A percentile compares a stretch with the other conserved stretches of the same genome.
These are phyloP conservation scores for Fusarium transvaalense DNA, from an alignment of 2,329 filamentous ascomycete species.

Conservation along the genomic window DNA sequence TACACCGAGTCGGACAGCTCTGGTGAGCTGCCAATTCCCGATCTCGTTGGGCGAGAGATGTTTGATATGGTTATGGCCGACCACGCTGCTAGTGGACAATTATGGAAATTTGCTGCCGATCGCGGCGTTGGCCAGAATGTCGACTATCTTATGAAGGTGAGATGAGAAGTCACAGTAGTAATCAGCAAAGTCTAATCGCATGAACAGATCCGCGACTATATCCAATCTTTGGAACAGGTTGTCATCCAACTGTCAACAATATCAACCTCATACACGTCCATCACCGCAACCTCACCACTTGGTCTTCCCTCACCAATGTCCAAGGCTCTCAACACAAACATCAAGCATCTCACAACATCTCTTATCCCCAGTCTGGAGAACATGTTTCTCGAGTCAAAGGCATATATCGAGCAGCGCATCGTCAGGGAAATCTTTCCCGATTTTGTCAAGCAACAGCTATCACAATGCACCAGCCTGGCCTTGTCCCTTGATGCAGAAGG, in stretches of 20 bases:
- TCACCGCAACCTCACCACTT: slow-evolving; percentile 57
- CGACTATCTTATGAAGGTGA: slow-evolving; percentile 64
- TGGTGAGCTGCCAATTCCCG: slow-evolving; percentile 52
- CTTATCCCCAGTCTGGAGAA: slow-evolving; percentile 61
- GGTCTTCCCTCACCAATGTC: slow-evolving; percentile 58
- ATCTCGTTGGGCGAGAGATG: slow-evolving; percentile 64
- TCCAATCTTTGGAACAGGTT: slow-evolving; percentile 59
- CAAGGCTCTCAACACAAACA: slow-evolving; percentile 59
- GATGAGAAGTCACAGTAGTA: slow-evolving; percentile 17
- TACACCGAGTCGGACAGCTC: slow-evolving; percentile 48
- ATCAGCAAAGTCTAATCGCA: not conserved
- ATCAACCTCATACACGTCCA: slow-evolving; percentile 59
- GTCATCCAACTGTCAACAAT: slow-evolving; percentile 56
- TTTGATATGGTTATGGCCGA: slow-evolving; percentile 65
- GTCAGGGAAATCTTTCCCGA: slow-evolving; percentile 62
- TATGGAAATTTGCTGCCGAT: slow-evolving; percentile 64
- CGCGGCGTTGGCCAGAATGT: slow-evolving; percentile 63
- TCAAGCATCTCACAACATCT: slow-evolving; percentile 59
- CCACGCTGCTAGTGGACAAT: slow-evolving; percentile 59
- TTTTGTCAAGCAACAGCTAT: slow-evolving; percentile 66
- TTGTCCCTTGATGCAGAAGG: slow-evolving; percentile 55
- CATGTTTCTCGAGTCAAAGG: slow-evolving; percentile 59
- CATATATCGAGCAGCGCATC: slow-evolving; percentile 60
- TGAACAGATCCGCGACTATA: slow-evolving; percentile 59
- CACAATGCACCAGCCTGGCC: slow-evolving; percentile 59